Conservation (phyloP, 495 filamentous ascomycete genomes). For the Oleoguttula mirabilis region DNA sequence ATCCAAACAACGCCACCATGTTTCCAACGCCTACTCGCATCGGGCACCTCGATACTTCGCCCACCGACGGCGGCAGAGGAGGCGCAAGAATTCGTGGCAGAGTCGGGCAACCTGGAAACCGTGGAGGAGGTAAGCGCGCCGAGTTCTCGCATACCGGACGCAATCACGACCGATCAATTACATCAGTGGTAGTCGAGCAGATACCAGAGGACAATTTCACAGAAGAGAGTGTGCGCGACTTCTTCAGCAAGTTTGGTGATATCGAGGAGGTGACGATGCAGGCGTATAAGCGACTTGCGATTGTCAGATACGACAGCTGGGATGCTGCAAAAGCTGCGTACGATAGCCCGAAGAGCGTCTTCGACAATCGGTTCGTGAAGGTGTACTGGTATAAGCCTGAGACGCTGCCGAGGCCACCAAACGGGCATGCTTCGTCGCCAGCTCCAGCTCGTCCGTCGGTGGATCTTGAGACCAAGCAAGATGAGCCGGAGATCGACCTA, state of each 20-base stretch:
- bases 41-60: conserved; percentile 10
- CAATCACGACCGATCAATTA: conserved; percentile 59
- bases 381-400: conserved; percentile 86
- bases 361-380: conserved; percentile 95
- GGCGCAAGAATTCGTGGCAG: conserved; percentile 37
- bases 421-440: conserved; percentile 8
- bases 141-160: conserved; percentile 67
- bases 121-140: conserved; percentile 39
- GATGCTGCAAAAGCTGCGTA: conserved; percentile 68
- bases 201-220: conserved; percentile 80
- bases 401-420: conserved; percentile 29
- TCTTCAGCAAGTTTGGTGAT: conserved; percentile 76
- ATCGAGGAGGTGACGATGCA: conserved; percentile 65
- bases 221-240: conserved; percentile 60
- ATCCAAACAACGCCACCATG: conserved; percentile 55
- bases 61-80: conserved; percentile 31
- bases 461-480: conserved; percentile 14
- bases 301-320: conserved; percentile 69
- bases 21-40: conserved; percentile 22
- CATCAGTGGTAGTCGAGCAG: conserved; percentile 78
- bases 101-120: conserved; percentile 34
- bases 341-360: conserved; percentile 84
- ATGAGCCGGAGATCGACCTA: conserved; percentile 53
- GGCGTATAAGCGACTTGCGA: conserved; percentile 61
- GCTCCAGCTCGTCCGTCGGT: conserved; percentile 1